phyloP scores from a whole-genome alignment of 768 basidiomycete genomes.

The Sutorius australiensis region DNA sequence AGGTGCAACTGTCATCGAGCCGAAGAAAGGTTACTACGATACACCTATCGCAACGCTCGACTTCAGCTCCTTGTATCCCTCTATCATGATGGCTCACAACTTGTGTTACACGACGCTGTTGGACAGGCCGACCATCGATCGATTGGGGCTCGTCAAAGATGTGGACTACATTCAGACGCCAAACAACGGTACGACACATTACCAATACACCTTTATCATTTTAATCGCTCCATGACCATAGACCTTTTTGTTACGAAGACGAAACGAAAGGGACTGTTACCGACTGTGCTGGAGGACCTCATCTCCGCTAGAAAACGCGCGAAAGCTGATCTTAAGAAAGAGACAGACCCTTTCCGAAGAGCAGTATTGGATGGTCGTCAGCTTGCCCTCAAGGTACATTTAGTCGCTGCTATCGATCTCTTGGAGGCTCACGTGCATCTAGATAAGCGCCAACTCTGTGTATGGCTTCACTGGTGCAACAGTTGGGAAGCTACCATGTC shows the following conservation, averaged over 20 bases:
- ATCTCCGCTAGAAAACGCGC: constrained; percentile 92
- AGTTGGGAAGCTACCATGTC: constrained; percentile 92
- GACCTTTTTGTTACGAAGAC: constrained; percentile 79
- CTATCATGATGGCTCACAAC: constrained; percentile 99
- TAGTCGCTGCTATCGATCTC: background rate
- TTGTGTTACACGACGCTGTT: constrained; percentile 97
- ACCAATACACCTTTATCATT: background rate
- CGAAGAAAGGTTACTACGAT: constrained; percentile 93
- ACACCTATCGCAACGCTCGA: constrained; percentile 96
- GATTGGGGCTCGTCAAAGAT: constrained; percentile 73
- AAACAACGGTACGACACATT: constrained; percentile 68
- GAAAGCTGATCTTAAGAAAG: constrained; percentile 93
- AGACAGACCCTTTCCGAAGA: constrained; percentile 94
- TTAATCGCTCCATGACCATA: constrained; percentile 29
- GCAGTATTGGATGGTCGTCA: constrained; percentile 97
- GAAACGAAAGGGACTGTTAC: constrained; percentile 83
- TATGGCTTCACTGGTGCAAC: constrained; percentile 99
- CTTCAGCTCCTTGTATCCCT: constrained; percentile 97
- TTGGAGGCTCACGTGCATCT: background rate
- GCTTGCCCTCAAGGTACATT: constrained; percentile 81
- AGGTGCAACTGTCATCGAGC: constrained; percentile 98
- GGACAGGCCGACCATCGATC: constrained; percentile 73
- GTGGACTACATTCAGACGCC: constrained; percentile 93
- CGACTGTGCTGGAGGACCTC: constrained; percentile 89
- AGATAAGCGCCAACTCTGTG: constrained; percentile 99